These are phyloP conservation scores for Leccinum barrowsii DNA, from an alignment of 768 basidiomycete species.

Conservation along the genomic window DNA sequence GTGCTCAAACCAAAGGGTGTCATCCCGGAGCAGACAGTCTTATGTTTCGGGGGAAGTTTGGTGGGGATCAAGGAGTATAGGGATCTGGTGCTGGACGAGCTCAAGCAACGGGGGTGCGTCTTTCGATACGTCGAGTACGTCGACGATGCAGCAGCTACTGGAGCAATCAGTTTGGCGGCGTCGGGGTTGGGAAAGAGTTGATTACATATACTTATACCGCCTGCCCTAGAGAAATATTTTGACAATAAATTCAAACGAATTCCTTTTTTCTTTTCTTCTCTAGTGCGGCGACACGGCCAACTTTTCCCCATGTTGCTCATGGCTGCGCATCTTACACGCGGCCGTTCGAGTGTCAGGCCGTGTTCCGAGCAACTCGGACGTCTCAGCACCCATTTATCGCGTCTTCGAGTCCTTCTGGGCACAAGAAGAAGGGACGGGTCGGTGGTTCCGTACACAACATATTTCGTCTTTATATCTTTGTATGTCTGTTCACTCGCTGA, in stretches of 20 bases:
- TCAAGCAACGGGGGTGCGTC: constrained; percentile 53
- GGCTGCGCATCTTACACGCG: constrained; percentile 56
- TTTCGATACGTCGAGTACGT: constrained; percentile 67
- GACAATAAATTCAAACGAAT: neutral
- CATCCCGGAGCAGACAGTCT: constrained; percentile 51
- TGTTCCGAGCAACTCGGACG: constrained; percentile 71
- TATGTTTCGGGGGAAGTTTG: constrained; percentile 81
- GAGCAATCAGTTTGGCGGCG: constrained; percentile 54
- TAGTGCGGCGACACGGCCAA: constrained; percentile 84
- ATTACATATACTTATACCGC: neutral
- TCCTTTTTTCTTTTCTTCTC: constrained; percentile 16
- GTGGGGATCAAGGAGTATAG: constrained; percentile 62
- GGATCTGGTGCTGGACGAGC: constrained; percentile 49
- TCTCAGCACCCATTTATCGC: constrained; percentile 76
- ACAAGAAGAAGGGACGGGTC: constrained; percentile 64
- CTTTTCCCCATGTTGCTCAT: constrained; percentile 90
- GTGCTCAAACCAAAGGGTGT: constrained; percentile 36
- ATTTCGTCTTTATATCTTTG: neutral
- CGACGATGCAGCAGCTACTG: constrained; percentile 63
- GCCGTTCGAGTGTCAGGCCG: constrained; percentile 89
- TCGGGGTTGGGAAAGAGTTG: neutral
- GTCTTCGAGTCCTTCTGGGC: constrained; percentile 33
- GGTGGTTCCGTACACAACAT: constrained; percentile 59
- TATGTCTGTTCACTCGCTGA: no score
- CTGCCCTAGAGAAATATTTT: constrained; percentile 20